Evolutionary conservation across 2,329 filamentous ascomycete genomes (phyloP), one percentile per base, ranked within the genome.

Genomic region (Biscogniauxia marginata): DNA sequence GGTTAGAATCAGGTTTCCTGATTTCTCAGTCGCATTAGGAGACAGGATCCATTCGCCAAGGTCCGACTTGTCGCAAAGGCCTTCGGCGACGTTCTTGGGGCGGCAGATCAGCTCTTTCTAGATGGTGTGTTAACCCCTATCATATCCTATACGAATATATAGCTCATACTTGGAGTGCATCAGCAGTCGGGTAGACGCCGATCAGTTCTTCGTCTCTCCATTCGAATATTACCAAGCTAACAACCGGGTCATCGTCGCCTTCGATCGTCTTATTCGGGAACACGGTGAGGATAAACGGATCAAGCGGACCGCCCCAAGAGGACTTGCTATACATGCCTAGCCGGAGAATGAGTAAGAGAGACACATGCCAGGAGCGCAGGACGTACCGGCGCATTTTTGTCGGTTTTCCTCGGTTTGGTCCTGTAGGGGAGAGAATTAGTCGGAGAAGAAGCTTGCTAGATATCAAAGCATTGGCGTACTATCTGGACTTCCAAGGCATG

Each of bases 321-420:
- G 86, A 89, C 71, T 85, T 87, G 76, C 90, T 93, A 79, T 97
- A 98, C 93, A 98, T 97, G 77, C 93, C 91, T 79, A 81, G 78
- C 53, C 13, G 22, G 44, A 13, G 18, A 9, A 46, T 63, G 25
- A 63, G 61, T 44, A 34, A 9, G 44, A 24, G 34, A 11, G 16
- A 6, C 2, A 43, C 8, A 46, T 39, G 20, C 22, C 8, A 19
- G 19, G 50, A 43, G 24, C n/a, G 25, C 43, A 25, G 55, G 21
- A 64, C 77, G 56, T 71, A 83, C 81, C 84, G 54, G 83, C 79
- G 78, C 93, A 97, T 84, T 88, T 84, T 77, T 96, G 90, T 69
- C 86, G 82, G 69, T 93, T 89, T 34, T 87, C 83, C 51, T 90
- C 84, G 54, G 86, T 84, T 71, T 95, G 82, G 72, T 91, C 88